Conservation (phyloP, 73 alveolate genomes). For the Tetrahymena borealis region DNA sequence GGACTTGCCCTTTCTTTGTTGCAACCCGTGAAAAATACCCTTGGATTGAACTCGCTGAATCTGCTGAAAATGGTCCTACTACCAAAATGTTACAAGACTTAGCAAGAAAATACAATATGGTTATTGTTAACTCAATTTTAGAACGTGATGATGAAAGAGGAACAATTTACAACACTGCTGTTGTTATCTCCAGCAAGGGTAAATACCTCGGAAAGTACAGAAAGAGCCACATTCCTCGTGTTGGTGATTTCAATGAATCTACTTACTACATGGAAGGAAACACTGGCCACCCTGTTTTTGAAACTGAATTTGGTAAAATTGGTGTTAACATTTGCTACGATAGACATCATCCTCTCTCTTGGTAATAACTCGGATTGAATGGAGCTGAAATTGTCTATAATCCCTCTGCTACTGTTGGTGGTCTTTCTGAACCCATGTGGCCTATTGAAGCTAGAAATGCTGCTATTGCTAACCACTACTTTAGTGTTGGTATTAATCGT, state of each 20-base stretch:
- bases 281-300: slow-evolving; percentile 56
- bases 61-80: slow-evolving; percentile 37
- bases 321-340: slow-evolving; percentile 57
- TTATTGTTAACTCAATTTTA: slow-evolving; percentile 37
- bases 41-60: slow-evolving; percentile 54
- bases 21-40: slow-evolving; percentile 50
- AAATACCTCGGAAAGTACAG: slow-evolving; percentile 47
- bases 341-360: slow-evolving; percentile 53
- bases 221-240: slow-evolving; percentile 59
- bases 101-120: slow-evolving; percentile 51
- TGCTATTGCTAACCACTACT: slow-evolving; percentile 53
- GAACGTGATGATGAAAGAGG: slow-evolving; percentile 53
- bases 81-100: slow-evolving; percentile 35
- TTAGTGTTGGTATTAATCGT: slow-evolving; percentile 45
- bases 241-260: slow-evolving; percentile 56
- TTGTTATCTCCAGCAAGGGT: slow-evolving; percentile 35
- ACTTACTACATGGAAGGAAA: slow-evolving; percentile 59
- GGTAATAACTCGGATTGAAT: slow-evolving; percentile 44
- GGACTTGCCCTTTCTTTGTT: slow-evolving; percentile 49
- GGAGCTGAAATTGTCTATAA: slow-evolving; percentile 57
- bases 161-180: slow-evolving; percentile 50
- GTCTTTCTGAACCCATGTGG: slow-evolving; percentile 60
- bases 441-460: slow-evolving; percentile 55
- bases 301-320: slow-evolving; percentile 47
- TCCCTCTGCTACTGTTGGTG: slow-evolving; percentile 59